Conservation (phyloP, 371 early-diverging fungal species). For the Mucor sp. region DNA sequence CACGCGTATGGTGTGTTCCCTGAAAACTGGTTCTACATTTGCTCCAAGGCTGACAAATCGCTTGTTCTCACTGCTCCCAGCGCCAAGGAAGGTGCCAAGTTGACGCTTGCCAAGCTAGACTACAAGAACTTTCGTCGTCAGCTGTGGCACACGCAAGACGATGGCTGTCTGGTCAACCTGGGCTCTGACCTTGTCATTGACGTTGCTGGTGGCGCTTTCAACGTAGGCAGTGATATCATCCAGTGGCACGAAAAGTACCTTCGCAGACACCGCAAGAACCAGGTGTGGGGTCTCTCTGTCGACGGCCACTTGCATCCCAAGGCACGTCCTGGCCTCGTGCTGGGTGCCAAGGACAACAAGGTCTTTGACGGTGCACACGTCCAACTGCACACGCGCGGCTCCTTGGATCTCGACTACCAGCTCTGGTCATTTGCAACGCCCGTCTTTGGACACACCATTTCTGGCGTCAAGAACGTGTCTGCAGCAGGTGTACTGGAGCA, state of each 20-base stretch:
- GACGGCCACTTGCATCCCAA: conserved; percentile 46
- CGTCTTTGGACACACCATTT: conserved; percentile 26
- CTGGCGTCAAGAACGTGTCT: conserved; percentile 10
- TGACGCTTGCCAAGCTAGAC: conserved; percentile 34
- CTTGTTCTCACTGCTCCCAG: conserved; percentile 36
- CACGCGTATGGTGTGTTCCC: conserved; percentile 43
- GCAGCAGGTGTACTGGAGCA: conserved; percentile 10
- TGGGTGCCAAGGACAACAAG: conserved; percentile 25
- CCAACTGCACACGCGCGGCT: conserved; percentile 37
- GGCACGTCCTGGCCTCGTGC: conserved; percentile 35
- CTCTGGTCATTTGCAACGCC: conserved; percentile 45
- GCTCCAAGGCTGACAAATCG: conserved; percentile 31
- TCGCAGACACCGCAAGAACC: conserved; percentile 39
- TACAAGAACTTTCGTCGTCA: conserved; percentile 48
- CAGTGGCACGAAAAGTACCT: conserved; percentile 41
- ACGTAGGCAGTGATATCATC: conserved; percentile 31
- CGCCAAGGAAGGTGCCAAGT: conserved; percentile 31
- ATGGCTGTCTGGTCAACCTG: conserved; percentile 54
- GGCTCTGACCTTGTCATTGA: conserved; percentile 55
- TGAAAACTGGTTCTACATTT: conserved; percentile 47
- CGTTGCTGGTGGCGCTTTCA: conserved; percentile 44
- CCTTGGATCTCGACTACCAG: conserved; percentile 30
- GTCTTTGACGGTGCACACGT: conserved; percentile 31
- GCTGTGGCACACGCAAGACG: conserved; percentile 56
- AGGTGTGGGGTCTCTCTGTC: conserved; percentile 46